Conservation (phyloP, 495 filamentous ascomycete genomes). For the Aspergillus conjunctus region DNA sequence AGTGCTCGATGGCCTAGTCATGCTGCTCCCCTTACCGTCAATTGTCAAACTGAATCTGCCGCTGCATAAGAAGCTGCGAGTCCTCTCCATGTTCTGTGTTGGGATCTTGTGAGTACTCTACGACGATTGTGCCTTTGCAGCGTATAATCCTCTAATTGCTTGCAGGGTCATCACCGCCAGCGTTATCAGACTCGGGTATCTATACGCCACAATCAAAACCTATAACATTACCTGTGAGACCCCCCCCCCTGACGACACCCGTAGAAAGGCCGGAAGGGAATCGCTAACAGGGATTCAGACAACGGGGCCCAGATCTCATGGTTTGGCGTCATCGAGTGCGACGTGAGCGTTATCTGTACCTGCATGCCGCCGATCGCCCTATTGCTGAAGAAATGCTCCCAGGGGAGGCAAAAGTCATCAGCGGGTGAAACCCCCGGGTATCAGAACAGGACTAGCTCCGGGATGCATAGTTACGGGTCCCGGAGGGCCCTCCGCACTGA, state of each 20-base stretch:
- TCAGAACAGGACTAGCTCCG: neutral
- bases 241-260: too few relatives aligned
- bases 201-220: constrained; percentile 6
- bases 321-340: constrained; percentile 13
- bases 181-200: constrained; percentile 1
- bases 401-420: neutral
- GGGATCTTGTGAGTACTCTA: constrained; percentile 14
- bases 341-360: constrained; percentile 15
- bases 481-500: neutral
- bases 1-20: constrained; percentile 7
- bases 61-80: constrained; percentile 9
- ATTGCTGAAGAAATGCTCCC: neutral
- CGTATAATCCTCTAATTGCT: neutral
- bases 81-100: constrained; percentile 8
- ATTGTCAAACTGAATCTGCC: constrained; percentile 4
- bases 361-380: constrained; percentile 11
- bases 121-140: too few relatives aligned
- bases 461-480: neutral
- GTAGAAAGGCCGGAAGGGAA: too few relatives aligned
- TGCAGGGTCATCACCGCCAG: constrained; percentile 2
- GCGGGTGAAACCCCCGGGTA: neutral
- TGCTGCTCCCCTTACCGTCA: constrained; percentile 9
- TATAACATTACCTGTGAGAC: constrained; percentile 14
- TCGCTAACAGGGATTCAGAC: too few relatives aligned
- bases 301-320: constrained; percentile 14